phyloP scores from a whole-genome alignment of 75 land plant genomes.

The Adiantum capillusveneris region DNA sequence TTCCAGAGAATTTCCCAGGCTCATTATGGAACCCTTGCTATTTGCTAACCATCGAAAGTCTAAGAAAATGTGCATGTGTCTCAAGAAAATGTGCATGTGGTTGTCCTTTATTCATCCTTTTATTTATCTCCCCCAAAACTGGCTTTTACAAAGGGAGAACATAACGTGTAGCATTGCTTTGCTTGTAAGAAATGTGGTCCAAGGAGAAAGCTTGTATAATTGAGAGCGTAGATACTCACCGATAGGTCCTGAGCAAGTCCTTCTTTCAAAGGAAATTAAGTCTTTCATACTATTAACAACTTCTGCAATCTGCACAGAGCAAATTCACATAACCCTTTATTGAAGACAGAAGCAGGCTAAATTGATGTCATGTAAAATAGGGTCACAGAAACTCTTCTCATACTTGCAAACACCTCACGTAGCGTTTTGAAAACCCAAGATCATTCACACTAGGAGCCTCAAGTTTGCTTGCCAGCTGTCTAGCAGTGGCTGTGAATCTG shows the following conservation, averaged over 20 bases:
- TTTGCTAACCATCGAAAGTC: no score
- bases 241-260: constrained; percentile 29
- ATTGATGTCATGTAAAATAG: neutral
- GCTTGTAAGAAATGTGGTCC: no score
- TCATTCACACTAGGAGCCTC: constrained; percentile 44
- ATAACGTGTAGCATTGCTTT: no score
- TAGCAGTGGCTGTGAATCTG: constrained; percentile 36
- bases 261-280: constrained; percentile 36
- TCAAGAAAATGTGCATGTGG: no score
- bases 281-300: constrained; percentile 48
- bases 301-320: constrained; percentile 30
- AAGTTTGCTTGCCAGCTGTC: constrained; percentile 31
- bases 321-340: neutral
- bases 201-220: no score
- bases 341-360: neutral
- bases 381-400: neutral
- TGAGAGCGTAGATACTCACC: constrained; percentile 23
- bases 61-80: no score
- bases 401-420: constrained; percentile 48
- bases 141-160: no score
- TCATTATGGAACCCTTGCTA: no score
- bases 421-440: constrained; percentile 44
- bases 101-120: no score
- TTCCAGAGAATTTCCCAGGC: no score
- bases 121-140: no score